These are phyloP conservation scores for Raddia guianensis DNA, from an alignment of 176 grass and related monocot species.

Conservation along the genomic window DNA sequence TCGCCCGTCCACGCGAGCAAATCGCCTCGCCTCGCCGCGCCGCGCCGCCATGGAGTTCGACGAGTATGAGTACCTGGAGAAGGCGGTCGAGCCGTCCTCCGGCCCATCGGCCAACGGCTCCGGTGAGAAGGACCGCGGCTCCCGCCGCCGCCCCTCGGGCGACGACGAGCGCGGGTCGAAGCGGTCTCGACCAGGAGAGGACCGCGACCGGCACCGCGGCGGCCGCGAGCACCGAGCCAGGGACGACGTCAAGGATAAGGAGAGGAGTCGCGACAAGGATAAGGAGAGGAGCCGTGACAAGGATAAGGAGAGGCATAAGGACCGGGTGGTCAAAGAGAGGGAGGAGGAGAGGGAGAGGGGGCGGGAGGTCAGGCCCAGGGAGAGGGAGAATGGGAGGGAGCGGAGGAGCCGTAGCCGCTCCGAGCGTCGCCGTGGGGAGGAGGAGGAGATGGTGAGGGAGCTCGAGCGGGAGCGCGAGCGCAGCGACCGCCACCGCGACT, in stretches of 20 bases:
- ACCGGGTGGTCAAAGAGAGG: conserved; percentile 33
- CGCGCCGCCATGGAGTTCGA: conserved; percentile 78
- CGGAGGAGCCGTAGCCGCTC: conserved; percentile 71
- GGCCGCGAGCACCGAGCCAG: conserved; percentile 56
- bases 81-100: conserved; percentile 68
- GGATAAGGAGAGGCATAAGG: conserved; percentile 45
- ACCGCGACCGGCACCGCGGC: conserved; percentile 49
- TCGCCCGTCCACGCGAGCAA: conserved; percentile 3
- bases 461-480: conserved; percentile 49
- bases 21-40: neutral
- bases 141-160: conserved; percentile 50
- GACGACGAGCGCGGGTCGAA: conserved; percentile 65
- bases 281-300: conserved; percentile 55
- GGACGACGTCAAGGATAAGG: conserved; percentile 64
- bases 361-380: conserved; percentile 40
- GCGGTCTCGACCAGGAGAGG: conserved; percentile 62
- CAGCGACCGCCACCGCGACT: conserved; percentile 50
- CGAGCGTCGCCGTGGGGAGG: conserved; percentile 60
- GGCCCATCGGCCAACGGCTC: conserved; percentile 51
- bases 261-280: conserved; percentile 49
- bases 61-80: conserved; percentile 97
- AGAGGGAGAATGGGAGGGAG: conserved; percentile 46
- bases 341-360: conserved; percentile 51
- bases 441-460: conserved; percentile 67
- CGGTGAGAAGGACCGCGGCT: conserved; percentile 68